Evolutionary conservation across 192 early-diverging fungal species (phyloP), one percentile per base, ranked within the genome.

Genomic region (Paraglomus occultum): DNA sequence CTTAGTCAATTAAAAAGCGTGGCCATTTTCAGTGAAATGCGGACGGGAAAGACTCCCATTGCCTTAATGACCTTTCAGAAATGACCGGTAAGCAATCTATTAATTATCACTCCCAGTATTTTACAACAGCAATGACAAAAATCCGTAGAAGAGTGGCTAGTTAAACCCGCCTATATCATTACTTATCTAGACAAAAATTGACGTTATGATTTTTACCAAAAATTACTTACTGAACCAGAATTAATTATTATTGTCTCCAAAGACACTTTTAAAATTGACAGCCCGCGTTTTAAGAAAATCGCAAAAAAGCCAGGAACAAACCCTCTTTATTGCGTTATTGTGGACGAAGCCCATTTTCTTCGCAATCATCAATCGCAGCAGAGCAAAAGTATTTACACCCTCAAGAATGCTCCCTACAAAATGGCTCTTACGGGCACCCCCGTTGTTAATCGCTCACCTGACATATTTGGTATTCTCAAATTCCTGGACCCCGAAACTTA

Each of bases 21-120:
- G 5, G 60, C 60, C 0, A 62, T 62, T 62, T 62, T 62, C 22
- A 62, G 60, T 62, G 60, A 62, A 44, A 62, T 62, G 60, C 60
- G 60, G 5, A 62, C 60, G 0, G 60, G 60, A n/a, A 62, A 62
- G 31, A 62, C 60, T 10, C 60, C 60, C 5, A 62, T 31, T 10
- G 60, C 60, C 14, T 62, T 62, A 62, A 44, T 62, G 31, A 62
- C 60, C 47, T 62, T 62, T 15, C 60, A 46, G 15, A 11, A 62
- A 17, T 62, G 60, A 46, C 10, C 40, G 17, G 31, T 62, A 1
- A 62, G 10, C 8, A 62, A 62, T 6, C 47, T 62, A 62, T 10
- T 62, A 45, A 62, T 62, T 62, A 46, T 62, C 20, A 18, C 43
- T 45, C 60, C 60, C 17, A 45, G 43, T 46, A 62, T 62, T 46